A percentile compares a stretch with the other conserved stretches of the same genome.
These are phyloP conservation scores for Leonotis leonurus DNA, from an alignment of 257 asterid genomes.

Conservation along the genomic window DNA sequence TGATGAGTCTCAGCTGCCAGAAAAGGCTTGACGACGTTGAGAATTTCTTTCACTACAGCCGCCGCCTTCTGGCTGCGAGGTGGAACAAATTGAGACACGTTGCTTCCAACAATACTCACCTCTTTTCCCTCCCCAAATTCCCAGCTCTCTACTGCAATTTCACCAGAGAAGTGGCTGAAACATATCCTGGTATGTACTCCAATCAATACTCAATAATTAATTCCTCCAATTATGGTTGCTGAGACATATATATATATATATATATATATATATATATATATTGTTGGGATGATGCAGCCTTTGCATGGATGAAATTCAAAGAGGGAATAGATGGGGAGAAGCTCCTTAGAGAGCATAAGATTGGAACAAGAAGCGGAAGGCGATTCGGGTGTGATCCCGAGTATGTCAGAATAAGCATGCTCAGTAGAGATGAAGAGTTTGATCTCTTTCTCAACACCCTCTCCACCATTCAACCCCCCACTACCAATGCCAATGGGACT, in stretches of 20 bases:
- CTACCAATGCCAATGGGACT: background rate
- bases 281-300: slow-evolving; percentile 32
- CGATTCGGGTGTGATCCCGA: slow-evolving; percentile 47
- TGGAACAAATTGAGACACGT: slow-evolving; percentile 48
- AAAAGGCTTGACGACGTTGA: slow-evolving; percentile 20
- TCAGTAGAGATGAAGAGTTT: slow-evolving; percentile 41
- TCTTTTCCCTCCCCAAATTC: slow-evolving; percentile 38
- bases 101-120: slow-evolving; percentile 17
- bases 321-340: slow-evolving; percentile 44
- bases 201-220: background rate
- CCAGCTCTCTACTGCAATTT: slow-evolving; percentile 51
- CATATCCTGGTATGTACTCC: slow-evolving; percentile 50
- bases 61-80: slow-evolving; percentile 37
- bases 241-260: no score
- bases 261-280: no score
- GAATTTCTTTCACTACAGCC: slow-evolving; percentile 48
- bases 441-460: slow-evolving; percentile 57
- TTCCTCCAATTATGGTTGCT: no score
- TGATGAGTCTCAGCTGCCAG: slow-evolving; percentile 50
- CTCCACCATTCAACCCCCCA: slow-evolving; percentile 24
- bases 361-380: slow-evolving; percentile 53
- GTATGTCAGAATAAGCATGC: slow-evolving; percentile 62
- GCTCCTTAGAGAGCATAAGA: slow-evolving; percentile 40
- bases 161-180: slow-evolving; percentile 23
- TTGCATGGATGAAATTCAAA: slow-evolving; percentile 80